These are phyloP conservation scores for Phytophthora cajani DNA, from an alignment of 352 stramenopile genomes.

Conservation along the genomic window DNA sequence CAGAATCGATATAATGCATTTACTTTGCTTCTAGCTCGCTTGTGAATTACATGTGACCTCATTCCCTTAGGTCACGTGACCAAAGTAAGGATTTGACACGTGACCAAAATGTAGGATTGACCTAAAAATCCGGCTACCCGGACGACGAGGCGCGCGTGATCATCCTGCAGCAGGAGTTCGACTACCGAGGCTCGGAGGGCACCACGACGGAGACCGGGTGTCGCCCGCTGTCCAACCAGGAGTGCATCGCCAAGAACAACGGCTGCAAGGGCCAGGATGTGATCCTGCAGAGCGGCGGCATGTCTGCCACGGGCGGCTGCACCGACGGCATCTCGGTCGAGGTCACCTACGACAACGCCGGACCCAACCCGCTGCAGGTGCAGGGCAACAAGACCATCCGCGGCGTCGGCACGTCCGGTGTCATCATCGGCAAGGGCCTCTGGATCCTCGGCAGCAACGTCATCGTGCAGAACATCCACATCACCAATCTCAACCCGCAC, in stretches of 20 bases:
- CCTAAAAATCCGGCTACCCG: too few relatives aligned
- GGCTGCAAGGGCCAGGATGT: constrained; percentile 37
- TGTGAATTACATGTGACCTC: too few relatives aligned
- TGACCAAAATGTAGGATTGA: too few relatives aligned
- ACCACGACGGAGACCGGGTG: constrained; percentile 28
- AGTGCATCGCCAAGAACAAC: constrained; percentile 39
- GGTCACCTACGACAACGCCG: constrained; percentile 36
- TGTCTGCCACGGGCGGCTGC: constrained; percentile 26
- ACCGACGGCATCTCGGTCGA: constrained; percentile 26
- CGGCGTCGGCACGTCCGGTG: constrained; percentile 21
- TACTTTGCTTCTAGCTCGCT: not conserved
- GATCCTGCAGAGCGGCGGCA: constrained; percentile 26
- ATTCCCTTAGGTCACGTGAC: too few relatives aligned
- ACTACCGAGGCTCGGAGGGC: constrained; percentile 29
- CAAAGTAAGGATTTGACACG: too few relatives aligned
- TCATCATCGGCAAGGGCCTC: constrained; percentile 26
- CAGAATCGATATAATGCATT: not conserved
- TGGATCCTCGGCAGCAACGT: constrained; percentile 35
- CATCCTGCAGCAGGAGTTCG: constrained; percentile 35
- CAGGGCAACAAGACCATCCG: constrained; percentile 29
- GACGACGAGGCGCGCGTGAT: constrained; percentile 38
- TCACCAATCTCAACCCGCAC: constrained; percentile 33
- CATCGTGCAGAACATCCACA: constrained; percentile 43
- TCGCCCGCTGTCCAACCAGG: constrained; percentile 19
- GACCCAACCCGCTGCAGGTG: constrained; percentile 25